phyloP scores from a whole-genome alignment of 345 rosid genomes.

The Punica granatum region DNA sequence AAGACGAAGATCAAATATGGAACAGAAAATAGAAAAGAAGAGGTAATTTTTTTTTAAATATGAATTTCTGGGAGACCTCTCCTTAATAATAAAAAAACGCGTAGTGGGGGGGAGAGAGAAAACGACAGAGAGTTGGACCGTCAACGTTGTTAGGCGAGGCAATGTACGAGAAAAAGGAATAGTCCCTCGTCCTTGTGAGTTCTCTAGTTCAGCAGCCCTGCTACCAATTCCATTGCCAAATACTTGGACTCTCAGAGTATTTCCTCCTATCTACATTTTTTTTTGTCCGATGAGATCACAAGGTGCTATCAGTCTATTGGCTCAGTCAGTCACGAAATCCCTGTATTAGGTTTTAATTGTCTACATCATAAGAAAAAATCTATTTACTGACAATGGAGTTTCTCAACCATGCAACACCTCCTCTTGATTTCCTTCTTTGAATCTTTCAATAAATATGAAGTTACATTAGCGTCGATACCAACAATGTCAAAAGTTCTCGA shows the following conservation, averaged over 20 bases:
- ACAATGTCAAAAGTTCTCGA: too few species aligned
- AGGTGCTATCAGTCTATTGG: too few species aligned
- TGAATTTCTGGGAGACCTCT: neutral
- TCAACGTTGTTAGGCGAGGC: conserved; percentile 5
- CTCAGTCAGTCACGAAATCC: too few species aligned
- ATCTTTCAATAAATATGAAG: too few species aligned
- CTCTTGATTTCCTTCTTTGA: too few species aligned
- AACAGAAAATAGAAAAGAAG: too few species aligned
- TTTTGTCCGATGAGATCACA: too few species aligned
- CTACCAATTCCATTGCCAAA: neutral
- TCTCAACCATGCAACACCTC: too few species aligned
- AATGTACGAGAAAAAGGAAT: neutral
- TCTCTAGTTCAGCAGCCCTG: neutral
- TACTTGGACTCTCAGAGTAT: neutral
- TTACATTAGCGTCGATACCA: too few species aligned
- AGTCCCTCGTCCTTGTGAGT: neutral
- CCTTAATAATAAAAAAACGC: neutral
- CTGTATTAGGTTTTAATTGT: too few species aligned
- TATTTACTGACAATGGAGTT: too few species aligned
- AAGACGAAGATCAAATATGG: neutral
- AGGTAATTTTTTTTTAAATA: neutral
- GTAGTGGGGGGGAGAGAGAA: neutral
- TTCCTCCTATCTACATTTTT: neutral
- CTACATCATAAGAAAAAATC: too few species aligned
- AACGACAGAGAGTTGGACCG: neutral